Conservation (phyloP, 176 grass and related monocot species). For the Oryza brachyantha region DNA sequence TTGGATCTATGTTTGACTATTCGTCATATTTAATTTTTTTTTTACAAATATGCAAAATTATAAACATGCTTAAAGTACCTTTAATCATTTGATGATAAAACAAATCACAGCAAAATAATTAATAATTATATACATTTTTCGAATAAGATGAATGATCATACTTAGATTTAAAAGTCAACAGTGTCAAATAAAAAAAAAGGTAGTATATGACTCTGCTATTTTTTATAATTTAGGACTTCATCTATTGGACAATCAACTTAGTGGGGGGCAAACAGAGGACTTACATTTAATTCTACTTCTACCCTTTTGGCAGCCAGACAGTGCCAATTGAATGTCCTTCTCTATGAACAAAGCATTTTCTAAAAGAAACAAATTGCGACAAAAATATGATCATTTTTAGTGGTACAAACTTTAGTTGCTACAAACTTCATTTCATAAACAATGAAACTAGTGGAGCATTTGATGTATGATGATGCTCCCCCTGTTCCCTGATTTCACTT, state of each 20-base stretch:
- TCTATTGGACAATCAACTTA: not conserved
- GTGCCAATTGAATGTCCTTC: not conserved
- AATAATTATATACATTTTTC: too few relatives aligned
- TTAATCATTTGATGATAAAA: too few relatives aligned
- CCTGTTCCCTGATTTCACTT: constrained; percentile 7
- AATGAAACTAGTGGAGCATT: not conserved
- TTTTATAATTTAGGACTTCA: not conserved
- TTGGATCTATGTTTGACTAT: too few relatives aligned
- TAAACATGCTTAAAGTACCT: too few relatives aligned
- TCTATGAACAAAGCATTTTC: not conserved
- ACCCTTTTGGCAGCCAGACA: not conserved
- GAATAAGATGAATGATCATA: too few relatives aligned
- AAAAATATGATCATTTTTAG: not conserved
- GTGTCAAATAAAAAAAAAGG: too few relatives aligned
- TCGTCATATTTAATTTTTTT: too few relatives aligned
- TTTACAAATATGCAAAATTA: too few relatives aligned
- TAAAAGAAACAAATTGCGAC: not conserved
- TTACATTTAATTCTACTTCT: not conserved
- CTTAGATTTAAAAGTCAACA: too few relatives aligned
- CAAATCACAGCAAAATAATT: too few relatives aligned
- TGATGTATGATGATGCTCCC: not conserved
- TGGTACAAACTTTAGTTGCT: not conserved
- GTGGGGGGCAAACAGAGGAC: not conserved
- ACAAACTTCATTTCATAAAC: not conserved
- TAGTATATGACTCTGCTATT: not conserved